These are phyloP conservation scores for Sphagnurus paluster DNA, from an alignment of 1,284 basidiomycete genomes.

Conservation along the genomic window DNA sequence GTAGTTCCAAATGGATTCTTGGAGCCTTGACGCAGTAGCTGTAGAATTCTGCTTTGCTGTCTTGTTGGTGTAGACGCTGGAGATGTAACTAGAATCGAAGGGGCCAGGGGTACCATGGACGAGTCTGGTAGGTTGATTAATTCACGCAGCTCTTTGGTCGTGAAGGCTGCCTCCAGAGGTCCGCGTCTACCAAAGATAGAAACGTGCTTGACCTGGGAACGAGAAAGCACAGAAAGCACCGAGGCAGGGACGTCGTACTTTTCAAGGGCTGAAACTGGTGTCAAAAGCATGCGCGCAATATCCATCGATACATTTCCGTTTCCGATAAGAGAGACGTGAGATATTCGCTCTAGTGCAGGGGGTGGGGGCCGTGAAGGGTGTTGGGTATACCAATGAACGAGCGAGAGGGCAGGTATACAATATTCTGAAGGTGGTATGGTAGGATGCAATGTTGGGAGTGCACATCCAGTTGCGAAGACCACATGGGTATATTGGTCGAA, in stretches of 20 bases:
- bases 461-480: constrained; percentile 80
- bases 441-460: constrained; percentile 58
- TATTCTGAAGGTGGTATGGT: constrained; percentile 50
- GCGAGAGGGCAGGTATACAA: constrained; percentile 78
- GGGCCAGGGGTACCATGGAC: constrained; percentile 62
- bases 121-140: constrained; percentile 79
- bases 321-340: constrained; percentile 86
- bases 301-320: constrained; percentile 98
- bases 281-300: constrained; percentile 88
- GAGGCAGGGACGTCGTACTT: constrained; percentile 80
- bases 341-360: constrained; percentile 60
- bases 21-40: constrained; percentile 72
- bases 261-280: constrained; percentile 58
- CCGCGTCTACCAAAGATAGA: constrained; percentile 87
- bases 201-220: constrained; percentile 73
- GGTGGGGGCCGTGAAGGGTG: constrained; percentile 71
- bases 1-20: constrained; percentile 48
- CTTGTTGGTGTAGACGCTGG: constrained; percentile 44
- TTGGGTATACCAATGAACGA: constrained; percentile 98
- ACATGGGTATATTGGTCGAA: constrained; percentile 78
- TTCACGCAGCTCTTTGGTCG: constrained; percentile 93
- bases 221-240: constrained; percentile 71
- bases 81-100: constrained; percentile 41
- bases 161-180: constrained; percentile 89
- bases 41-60: constrained; percentile 67